A percentile compares a stretch with the other conserved stretches of the same genome.
These are phyloP conservation scores for Leishmania tarentolae DNA, from an alignment of 208 protist genomes.

Conservation along the genomic window DNA sequence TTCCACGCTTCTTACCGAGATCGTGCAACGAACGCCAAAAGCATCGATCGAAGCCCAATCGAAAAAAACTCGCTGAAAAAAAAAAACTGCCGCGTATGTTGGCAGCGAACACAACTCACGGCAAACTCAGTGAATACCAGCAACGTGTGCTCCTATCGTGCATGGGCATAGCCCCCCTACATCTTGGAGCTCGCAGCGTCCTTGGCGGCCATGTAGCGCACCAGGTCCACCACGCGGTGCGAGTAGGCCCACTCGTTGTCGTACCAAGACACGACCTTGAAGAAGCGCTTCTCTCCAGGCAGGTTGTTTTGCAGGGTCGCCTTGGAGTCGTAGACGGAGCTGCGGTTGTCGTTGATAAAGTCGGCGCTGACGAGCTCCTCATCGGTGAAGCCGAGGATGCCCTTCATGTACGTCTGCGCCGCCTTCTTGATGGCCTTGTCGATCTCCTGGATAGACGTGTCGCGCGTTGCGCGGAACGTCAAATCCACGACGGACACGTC, in stretches of 20 bases:
- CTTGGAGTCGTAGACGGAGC: conserved; percentile 98
- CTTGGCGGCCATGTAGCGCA: conserved; percentile 80
- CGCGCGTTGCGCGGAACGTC: conserved; percentile 91
- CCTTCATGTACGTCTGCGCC: conserved; percentile 92
- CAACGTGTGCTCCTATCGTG: not conserved
- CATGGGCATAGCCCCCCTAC: not conserved
- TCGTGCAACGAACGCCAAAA: not conserved
- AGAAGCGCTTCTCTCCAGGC: conserved; percentile 91
- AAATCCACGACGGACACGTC: conserved; percentile 99
- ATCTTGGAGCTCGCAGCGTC: conserved; percentile 31
- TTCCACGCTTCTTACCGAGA: not conserved
- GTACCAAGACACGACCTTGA: conserved; percentile 99
- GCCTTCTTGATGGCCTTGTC: conserved; percentile 94
- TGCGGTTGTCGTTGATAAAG: conserved; percentile 95
- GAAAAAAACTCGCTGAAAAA: not conserved
- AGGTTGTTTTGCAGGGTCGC: conserved; percentile 96
- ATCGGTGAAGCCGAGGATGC: conserved; percentile 97
- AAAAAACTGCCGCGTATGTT: not conserved
- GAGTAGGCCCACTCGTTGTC: conserved; percentile 99
- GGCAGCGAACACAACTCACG: not conserved
- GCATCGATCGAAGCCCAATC: not conserved
- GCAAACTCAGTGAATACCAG: not conserved
- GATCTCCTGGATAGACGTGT: conserved; percentile 97
- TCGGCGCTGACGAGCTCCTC: conserved; percentile 98
- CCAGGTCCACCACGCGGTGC: conserved; percentile 98